phyloP scores from a whole-genome alignment of 306 rosid genomes.

The Malus orientalis region DNA sequence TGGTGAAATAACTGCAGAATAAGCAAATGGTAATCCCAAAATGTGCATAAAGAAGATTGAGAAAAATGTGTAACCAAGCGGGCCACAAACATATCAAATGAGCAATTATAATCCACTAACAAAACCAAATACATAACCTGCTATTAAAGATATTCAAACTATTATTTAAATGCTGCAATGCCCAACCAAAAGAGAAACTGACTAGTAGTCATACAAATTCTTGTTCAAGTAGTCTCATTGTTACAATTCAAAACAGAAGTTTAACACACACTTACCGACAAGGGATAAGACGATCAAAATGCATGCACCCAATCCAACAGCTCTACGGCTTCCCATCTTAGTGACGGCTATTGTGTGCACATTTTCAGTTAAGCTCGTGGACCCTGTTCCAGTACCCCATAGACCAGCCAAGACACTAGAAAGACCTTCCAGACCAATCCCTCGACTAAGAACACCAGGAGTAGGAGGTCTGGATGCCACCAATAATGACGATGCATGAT shows the following conservation, averaged over 20 bases:
- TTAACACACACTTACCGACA: constrained; percentile 50
- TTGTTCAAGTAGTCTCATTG: neutral
- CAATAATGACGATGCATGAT: constrained; percentile 91
- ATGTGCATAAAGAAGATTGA: neutral
- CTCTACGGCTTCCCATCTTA: constrained; percentile 98
- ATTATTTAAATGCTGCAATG: neutral
- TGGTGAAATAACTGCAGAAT: neutral
- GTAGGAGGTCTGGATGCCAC: constrained; percentile 98
- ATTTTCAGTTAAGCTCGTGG: constrained; percentile 87
- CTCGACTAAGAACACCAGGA: constrained; percentile 90
- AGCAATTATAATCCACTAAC: neutral
- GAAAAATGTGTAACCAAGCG: neutral
- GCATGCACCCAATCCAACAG: constrained; percentile 90
- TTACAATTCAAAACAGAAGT: constrained; percentile 17
- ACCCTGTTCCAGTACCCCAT: constrained; percentile 98
- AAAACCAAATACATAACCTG: neutral
- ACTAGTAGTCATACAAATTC: neutral
- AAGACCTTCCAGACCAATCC: constrained; percentile 94
- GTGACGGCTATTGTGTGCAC: constrained; percentile 96
- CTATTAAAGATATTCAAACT: neutral
- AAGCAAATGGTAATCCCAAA: neutral
- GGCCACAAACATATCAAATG: neutral
- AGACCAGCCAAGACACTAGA: constrained; percentile 89
- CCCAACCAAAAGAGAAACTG: neutral
- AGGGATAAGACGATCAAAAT: constrained; percentile 77